Base-by-base conservation (phyloP, 768 basidiomycete species). In the Hygrophoropsis aurantiaca region DNA sequence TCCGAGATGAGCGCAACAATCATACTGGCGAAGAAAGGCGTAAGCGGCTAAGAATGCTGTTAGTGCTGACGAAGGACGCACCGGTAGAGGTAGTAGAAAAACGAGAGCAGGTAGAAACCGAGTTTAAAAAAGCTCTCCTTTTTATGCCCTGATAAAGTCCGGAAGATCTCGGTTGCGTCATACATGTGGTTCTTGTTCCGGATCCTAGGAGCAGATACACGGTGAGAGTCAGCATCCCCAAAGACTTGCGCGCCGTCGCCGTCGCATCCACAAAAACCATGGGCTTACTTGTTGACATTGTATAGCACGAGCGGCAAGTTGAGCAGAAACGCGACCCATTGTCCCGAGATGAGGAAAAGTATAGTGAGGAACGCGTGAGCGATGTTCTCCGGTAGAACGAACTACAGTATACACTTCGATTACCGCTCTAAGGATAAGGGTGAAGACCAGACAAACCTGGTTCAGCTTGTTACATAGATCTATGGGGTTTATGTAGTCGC, bases 401-500 rank as follows among this genome's bases (percentile, higher is more conserved):
- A 98, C 95, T 99, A 58, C 34, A 24, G 10, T 24, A 13, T 39
- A 19, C n/a, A 35, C 44, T 11, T 23, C 19, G 2, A 34, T 15
- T 49, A 26, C 5, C 20, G 45, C 19, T 11, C 21, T 19, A n/a
- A 1, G 42, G 20, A 19, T 18, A 40, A 4, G 47, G 19, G 36
- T 24, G 11, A 23, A 38, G 20, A 33, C 13, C 21, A 34, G 10
- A 70, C 77, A 38, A 54, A 95, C 95, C 71, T 94, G 90, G 66
- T 98, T 98, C 60, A 98, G 85, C 77, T 97, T 97, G 74, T 98
- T 98, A 74, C 97, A 98, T 32, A 98, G 85, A 70, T 99, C 97
- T 82, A 99, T 99, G 43, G 97, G 97, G 72, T 99, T 99, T 78
- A 98, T 95, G 74, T 97, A 98, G 79, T 97, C 94, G 77, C 93